Evolutionary conservation across 2,329 filamentous ascomycete genomes (phyloP), one percentile per base, ranked within the genome.

Genomic region (Neodidymelliopsis sp.): DNA sequence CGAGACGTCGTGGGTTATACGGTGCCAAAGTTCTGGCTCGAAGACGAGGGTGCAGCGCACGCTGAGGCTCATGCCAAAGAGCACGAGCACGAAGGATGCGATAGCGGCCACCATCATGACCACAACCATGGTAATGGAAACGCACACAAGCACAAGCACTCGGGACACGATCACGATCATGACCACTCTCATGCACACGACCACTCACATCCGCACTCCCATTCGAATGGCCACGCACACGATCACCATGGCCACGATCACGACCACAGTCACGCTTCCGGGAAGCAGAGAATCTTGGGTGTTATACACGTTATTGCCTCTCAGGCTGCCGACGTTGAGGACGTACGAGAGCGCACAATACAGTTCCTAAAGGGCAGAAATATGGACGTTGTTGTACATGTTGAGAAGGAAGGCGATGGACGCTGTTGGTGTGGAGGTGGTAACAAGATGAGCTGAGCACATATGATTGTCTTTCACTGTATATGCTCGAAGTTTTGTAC

Each of bases 11-110:
- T 88, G 0, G 87, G 88, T 41, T 97, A 97, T 65, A 82, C 88
- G 1, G 90, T 89, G 1, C 92, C 93, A 6, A 88, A 91, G 63
- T 97, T 97, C 67, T 99, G 94, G 94, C 77, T 94, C 11, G 90
- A 95, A 61, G 91, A 96, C 56, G 77, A 77, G 22, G 77, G 71
- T 12, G 66, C 68, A 2, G 67, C 72, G 15, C 68, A 75, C 39
- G 71, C 73, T 0, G 72, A 76, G 44, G 66, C 63, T 6, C 75
- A 79, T 51, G 68, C 67, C 8, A 75, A 79, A 47, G 70, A 72
- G 13, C 69, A 74, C 22, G 51, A 61, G 11, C 69, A 75, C 29
- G 52, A 52, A 8, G 50, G 33, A n/a, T 63, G 63, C n/a, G 9
- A 24, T 24, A 54, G 52, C 33, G 52, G 53, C 18, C 49, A 56